Percentiles rank a stretch among this genome's conserved stretches.
phyloP scores from a whole-genome alignment of 345 rosid species.

The Eutrema japonicum region DNA sequence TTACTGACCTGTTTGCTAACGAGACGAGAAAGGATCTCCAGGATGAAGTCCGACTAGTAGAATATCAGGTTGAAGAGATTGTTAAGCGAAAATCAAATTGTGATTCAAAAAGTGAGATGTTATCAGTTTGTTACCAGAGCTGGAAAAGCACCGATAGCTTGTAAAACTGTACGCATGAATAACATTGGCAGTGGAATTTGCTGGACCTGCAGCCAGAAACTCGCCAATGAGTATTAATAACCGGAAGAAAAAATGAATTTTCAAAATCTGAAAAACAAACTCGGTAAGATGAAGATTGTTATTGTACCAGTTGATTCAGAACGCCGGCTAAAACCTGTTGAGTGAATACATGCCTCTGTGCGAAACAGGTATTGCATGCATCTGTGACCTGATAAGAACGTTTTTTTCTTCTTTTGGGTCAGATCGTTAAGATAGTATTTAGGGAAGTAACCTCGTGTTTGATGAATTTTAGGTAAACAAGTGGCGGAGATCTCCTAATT shows the following conservation, averaged over 20 bases:
- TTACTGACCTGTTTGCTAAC: slow-evolving; percentile 85
- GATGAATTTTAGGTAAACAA: slow-evolving; percentile 17
- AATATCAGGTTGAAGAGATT: slow-evolving; percentile 23
- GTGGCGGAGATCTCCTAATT: slow-evolving; percentile 3
- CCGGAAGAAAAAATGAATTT: background rate
- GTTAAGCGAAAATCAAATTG: slow-evolving; percentile 12
- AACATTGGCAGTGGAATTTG: slow-evolving; percentile 96
- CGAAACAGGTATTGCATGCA: slow-evolving; percentile 95
- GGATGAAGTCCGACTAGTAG: slow-evolving; percentile 77
- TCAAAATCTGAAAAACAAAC: background rate
- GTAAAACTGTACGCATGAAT: slow-evolving; percentile 98
- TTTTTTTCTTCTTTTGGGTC: background rate
- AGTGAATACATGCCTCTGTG: slow-evolving; percentile 81
- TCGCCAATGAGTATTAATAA: slow-evolving; percentile 20
- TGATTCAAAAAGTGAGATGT: slow-evolving; percentile 14
- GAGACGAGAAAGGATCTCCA: slow-evolving; percentile 97
- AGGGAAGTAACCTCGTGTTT: slow-evolving; percentile 22
- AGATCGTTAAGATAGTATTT: slow-evolving; percentile 26
- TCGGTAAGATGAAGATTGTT: slow-evolving; percentile 16
- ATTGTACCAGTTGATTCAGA: slow-evolving; percentile 86
- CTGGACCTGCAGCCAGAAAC: slow-evolving; percentile 73
- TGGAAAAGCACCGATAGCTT: slow-evolving; percentile 96
- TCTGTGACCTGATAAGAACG: slow-evolving; percentile 74
- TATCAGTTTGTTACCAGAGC: slow-evolving; percentile 65
- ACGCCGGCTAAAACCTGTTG: slow-evolving; percentile 96